These are phyloP conservation scores for Geotrichum restrictum DNA, from an alignment of 1,139 yeast species.

Conservation along the genomic window DNA sequence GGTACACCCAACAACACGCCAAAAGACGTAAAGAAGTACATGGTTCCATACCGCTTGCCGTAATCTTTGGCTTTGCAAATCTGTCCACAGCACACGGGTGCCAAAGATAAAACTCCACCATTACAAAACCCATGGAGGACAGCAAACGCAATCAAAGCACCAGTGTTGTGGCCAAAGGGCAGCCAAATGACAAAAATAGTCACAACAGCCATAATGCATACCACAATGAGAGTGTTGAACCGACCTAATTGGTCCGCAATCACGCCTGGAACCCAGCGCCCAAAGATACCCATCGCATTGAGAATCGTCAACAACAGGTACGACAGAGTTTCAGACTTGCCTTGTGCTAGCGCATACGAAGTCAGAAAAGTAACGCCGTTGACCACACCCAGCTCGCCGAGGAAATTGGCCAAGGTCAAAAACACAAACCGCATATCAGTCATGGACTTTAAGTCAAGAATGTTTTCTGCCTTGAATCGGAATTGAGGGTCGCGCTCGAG, in stretches of 20 bases:
- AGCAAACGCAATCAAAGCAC: conserved; percentile 45
- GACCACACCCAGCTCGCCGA: conserved; percentile 57
- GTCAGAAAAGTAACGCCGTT: conserved; percentile 53
- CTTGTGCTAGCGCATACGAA: conserved; percentile 53
- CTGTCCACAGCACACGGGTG: conserved; percentile 52
- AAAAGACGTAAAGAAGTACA: conserved; percentile 45
- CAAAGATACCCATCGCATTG: conserved; percentile 58
- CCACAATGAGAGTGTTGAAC: conserved; percentile 50
- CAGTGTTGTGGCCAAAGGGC: conserved; percentile 45
- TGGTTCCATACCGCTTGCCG: conserved; percentile 49
- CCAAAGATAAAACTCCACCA: conserved; percentile 47
- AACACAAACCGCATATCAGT: conserved; percentile 43
- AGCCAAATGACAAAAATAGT: conserved; percentile 48
- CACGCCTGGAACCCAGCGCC: conserved; percentile 55
- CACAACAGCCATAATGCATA: conserved; percentile 44
- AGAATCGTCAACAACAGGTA: conserved; percentile 48
- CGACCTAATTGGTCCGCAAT: conserved; percentile 55
- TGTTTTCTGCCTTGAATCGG: not conserved
- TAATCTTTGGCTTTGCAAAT: conserved; percentile 48
- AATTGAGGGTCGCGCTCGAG: conserved; percentile 24
- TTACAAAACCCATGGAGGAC: conserved; percentile 51
- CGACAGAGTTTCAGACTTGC: conserved; percentile 50
- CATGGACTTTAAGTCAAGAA: conserved; percentile 37
- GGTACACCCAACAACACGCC: conserved; percentile 50
- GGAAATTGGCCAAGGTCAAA: conserved; percentile 44